Evolutionary conservation across 192 early-diverging fungal genomes (phyloP).

Genomic region (Coemansia sp.): DNA sequence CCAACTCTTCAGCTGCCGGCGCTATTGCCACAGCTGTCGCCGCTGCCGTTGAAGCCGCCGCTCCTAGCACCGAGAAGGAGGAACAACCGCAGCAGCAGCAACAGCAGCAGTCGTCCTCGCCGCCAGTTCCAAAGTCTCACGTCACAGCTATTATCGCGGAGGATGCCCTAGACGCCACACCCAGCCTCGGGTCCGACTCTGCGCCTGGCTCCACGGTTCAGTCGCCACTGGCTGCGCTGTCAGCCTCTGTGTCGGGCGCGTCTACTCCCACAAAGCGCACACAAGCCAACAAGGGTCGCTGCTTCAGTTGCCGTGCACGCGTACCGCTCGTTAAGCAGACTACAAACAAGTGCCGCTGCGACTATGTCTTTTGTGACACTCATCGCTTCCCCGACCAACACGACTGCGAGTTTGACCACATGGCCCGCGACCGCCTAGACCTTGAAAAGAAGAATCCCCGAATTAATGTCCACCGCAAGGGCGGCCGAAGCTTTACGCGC

Average conservation of each 20-base stretch:
- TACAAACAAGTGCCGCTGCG: conserved; percentile 77
- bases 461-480: conserved; percentile 71
- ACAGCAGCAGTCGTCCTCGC: background rate
- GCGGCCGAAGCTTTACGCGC: conserved; percentile 74
- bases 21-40: conserved; percentile 13
- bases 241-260: conserved; percentile 36
- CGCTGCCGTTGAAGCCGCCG: background rate
- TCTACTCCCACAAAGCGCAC: conserved; percentile 50
- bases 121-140: conserved; percentile 19
- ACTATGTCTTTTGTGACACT: conserved; percentile 73
- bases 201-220: conserved; percentile 29
- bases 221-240: conserved; percentile 37
- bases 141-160: conserved; percentile 16
- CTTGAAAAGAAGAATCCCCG: conserved; percentile 76
- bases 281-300: conserved; percentile 71
- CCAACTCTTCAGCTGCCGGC: conserved; percentile 15
- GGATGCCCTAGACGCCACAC: conserved; percentile 11
- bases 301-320: conserved; percentile 69
- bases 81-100: background rate
- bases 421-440: conserved; percentile 66
- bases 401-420: conserved; percentile 80
- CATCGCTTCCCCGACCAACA: conserved; percentile 74
- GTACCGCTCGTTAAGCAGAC: conserved; percentile 78
- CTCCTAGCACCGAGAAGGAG: conserved; percentile 1
- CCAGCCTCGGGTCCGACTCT: conserved; percentile 20